Base-by-base conservation (phyloP, 352 stramenopile species). In the Phytophthora cactorum region DNA sequence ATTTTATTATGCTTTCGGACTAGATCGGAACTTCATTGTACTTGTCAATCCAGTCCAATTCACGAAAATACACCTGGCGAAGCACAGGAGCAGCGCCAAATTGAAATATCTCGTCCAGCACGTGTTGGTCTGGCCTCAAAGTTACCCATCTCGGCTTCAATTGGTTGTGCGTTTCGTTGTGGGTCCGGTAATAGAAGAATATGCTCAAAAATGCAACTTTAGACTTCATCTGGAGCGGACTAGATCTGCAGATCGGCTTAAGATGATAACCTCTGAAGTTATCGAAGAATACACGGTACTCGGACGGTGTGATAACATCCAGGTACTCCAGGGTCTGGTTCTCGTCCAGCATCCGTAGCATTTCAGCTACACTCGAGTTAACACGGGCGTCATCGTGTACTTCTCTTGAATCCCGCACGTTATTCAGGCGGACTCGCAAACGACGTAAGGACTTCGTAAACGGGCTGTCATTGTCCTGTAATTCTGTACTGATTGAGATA, bases 161-260 rank as follows among this genome's bases (percentile, higher is more conserved):
- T 34, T 34, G 31, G 7, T 34, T 34, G 31, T 7, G 31, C 7
- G 7, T 7, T 34, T 5, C 31, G 31, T 46, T 25, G 5, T 1
- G 10, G 9, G 3, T 22, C 22, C 22, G 22, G 22, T 22, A 22
- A 22, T 22, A 34, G n/a, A 22, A 15, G 44, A 66, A 31, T 36
- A 51, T 41, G 15, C 54, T 70, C 7, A 70, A 29, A 43, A 70
- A 60, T 15, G 39, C 63, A 8, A 28, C 2, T 36, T 70, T 70
- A 3, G 34, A 32, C 6, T 28, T n/a, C 7, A 54, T 39, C 5
- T 38, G 8, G 3, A 70, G 12, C 17, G 55, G 17, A 9, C 32
- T 36, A 28, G 38, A 38, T 11, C 47, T 36, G 14, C 3, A 28
- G 39, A 50, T 52, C 9, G 63, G 31, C 7, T 25, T 39, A n/a